These are phyloP conservation scores for Tuber magnatum DNA, from an alignment of 495 filamentous ascomycete species.

Conservation along the genomic window DNA sequence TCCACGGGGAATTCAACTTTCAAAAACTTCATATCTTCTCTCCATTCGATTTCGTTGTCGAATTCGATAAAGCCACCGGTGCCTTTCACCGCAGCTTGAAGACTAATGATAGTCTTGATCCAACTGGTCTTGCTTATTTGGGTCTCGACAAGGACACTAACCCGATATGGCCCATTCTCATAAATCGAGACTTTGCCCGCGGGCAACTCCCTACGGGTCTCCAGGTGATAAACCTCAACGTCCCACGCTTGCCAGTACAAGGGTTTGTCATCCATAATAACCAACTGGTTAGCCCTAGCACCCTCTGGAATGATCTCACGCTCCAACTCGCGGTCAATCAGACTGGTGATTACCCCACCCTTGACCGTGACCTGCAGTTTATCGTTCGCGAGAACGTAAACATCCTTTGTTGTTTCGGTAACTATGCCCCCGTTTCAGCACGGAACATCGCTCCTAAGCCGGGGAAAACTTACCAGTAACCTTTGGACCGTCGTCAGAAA, in stretches of 20 bases:
- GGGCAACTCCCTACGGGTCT: conserved; percentile 68
- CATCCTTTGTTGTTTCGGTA: conserved; percentile 56
- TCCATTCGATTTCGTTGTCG: conserved; percentile 79
- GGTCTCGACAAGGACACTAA: conserved; percentile 70
- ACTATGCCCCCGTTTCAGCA: conserved; percentile 43
- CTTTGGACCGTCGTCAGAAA: conserved; percentile 21
- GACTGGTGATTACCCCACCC: conserved; percentile 68
- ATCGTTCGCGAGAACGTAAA: conserved; percentile 70
- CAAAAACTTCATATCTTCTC: conserved; percentile 91
- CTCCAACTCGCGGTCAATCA: conserved; percentile 61
- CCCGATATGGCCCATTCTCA: conserved; percentile 67
- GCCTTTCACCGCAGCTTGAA: conserved; percentile 58
- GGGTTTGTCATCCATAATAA: conserved; percentile 96
- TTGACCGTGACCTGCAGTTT: conserved; percentile 65
- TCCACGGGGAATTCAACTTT: conserved; percentile 98
- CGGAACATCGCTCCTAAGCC: not conserved
- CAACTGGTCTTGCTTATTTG: conserved; percentile 80
- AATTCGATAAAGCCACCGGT: conserved; percentile 70
- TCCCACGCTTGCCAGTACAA: conserved; percentile 99
- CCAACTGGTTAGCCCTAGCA: conserved; percentile 78
- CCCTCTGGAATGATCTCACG: conserved; percentile 74
- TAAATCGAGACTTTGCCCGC: conserved; percentile 59
- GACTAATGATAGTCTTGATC: conserved; percentile 77
- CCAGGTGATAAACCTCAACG: conserved; percentile 90
- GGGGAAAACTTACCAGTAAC: conserved; percentile 23